These are phyloP conservation scores for Kazachstania sp. DNA, from an alignment of 1,139 yeast genomes.

Conservation along the genomic window DNA sequence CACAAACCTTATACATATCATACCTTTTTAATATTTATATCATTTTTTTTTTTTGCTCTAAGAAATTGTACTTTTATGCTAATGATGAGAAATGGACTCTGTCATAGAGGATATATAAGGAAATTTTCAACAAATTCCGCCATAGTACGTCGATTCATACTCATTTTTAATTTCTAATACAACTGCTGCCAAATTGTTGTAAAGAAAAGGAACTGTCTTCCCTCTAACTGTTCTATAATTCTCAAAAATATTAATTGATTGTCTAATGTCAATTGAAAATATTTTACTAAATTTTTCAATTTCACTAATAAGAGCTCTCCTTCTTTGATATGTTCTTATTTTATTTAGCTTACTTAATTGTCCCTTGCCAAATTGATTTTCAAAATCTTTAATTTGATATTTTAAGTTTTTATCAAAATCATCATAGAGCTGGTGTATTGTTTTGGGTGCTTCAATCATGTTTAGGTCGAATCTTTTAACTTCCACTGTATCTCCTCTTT, in stretches of 20 bases:
- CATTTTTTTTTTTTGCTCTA: not conserved
- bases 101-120: too few species aligned
- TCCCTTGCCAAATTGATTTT: conserved; percentile 18
- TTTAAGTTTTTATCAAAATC: conserved; percentile 15
- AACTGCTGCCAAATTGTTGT: conserved; percentile 16
- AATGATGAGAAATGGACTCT: too few species aligned
- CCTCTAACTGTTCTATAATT: conserved; percentile 11
- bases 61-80: too few species aligned
- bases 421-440: conserved; percentile 15
- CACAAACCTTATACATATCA: not conserved
- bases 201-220: conserved; percentile 20
- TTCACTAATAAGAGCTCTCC: conserved; percentile 21
- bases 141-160: not conserved
- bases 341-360: conserved; percentile 19
- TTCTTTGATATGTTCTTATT: conserved; percentile 22
- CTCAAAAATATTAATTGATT: conserved; percentile 16
- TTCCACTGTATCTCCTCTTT: not conserved
- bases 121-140: too few species aligned
- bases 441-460: conserved; percentile 16
- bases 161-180: conserved; percentile 10
- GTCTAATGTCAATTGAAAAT: conserved; percentile 9
- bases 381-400: conserved; percentile 17
- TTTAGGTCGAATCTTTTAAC: conserved; percentile 9
- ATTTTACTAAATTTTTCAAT: conserved; percentile 16
- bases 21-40: not conserved